These are phyloP conservation scores for Iris pallida DNA, from an alignment of 116 monocot genomes.

Conservation along the genomic window DNA sequence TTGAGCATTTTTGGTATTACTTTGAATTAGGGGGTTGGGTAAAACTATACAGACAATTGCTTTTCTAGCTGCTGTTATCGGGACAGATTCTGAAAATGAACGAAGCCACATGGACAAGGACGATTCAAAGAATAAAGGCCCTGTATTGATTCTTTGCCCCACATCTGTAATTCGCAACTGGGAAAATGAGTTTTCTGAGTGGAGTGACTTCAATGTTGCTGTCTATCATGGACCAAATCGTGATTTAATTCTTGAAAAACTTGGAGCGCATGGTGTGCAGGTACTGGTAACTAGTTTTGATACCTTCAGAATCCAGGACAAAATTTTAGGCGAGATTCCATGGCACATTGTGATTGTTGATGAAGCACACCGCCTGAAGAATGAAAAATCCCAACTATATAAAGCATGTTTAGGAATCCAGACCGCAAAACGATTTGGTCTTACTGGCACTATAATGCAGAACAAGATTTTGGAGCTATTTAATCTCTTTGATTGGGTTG, in stretches of 20 bases:
- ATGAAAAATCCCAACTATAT: constrained; percentile 88
- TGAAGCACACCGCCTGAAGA: constrained; percentile 91
- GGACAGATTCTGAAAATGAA: constrained; percentile 44
- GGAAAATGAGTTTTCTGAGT: constrained; percentile 86
- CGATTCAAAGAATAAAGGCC: constrained; percentile 23
- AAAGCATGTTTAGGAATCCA: constrained; percentile 67
- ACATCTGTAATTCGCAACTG: constrained; percentile 90
- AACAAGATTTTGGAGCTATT: constrained; percentile 90
- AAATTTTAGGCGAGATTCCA: constrained; percentile 47
- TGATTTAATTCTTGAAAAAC: constrained; percentile 71
- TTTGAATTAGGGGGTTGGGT: constrained; percentile 73
- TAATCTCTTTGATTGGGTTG: constrained; percentile 96
- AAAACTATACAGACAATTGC: constrained; percentile 97
- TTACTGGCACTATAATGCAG: constrained; percentile 95
- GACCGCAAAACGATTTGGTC: constrained; percentile 78
- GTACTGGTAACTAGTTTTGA: constrained; percentile 93
- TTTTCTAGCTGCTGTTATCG: constrained; percentile 72
- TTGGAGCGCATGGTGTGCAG: constrained; percentile 43
- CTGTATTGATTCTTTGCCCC: constrained; percentile 81
- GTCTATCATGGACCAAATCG: constrained; percentile 94
- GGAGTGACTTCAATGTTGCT: constrained; percentile 64
- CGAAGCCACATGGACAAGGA: constrained; percentile 4
- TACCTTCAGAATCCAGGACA: constrained; percentile 78
- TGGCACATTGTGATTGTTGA: constrained; percentile 90
- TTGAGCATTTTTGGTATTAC: constrained; percentile 10